Base-by-base conservation (phyloP, 1,139 yeast species). In the Wickerhamomyces sp. region DNA sequence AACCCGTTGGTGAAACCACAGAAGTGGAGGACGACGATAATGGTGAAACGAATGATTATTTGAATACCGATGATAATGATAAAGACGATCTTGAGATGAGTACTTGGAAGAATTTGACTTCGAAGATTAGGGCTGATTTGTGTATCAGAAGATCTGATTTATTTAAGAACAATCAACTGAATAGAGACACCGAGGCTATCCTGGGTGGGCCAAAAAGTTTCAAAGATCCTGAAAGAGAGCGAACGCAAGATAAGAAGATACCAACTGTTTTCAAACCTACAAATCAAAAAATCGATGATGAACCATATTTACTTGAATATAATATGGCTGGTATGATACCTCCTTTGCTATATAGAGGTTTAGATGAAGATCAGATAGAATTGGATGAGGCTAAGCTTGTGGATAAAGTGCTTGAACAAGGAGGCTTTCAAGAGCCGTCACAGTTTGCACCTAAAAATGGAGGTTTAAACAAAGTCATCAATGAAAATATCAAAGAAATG, bases 241-340 rank as follows among this genome's bases (percentile, higher is more conserved):
- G 38, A 36, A 58, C 32, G 49, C 47, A 44, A 27, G 53, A 36
- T 57, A 59, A 43, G 42, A 58, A 44, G 33, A 54, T 48, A 28
- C 16, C 10, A 52, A 47, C 45, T 10, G 38, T 48, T 17, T 47
- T 49, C 39, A 47, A 39, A 18, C 40, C 43, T 3, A 35, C 49
- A 3, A 33, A 48, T 2, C 37, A 29, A n/a, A 40, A 48, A 27
- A 41, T 25, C 17, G 52, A 53, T 15, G 58, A 51, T 13, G 62
- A 62, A 26, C 54, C 56, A 4, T 83, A 84, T 49, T 63, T 89
- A 37, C 68, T 86, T 31, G 97, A 92, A 57, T 92, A 90, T 59
- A 96, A 90, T 51, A 76, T 85, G 3, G 68, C 78, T 3, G 89
- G 95, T 29, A 90, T 92, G 0, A 56, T 89, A 8, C 97, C 98